Evolutionary conservation across 306 rosid species (phyloP), one percentile per base, ranked within the genome.

Genomic region (Sindora glabra): DNA sequence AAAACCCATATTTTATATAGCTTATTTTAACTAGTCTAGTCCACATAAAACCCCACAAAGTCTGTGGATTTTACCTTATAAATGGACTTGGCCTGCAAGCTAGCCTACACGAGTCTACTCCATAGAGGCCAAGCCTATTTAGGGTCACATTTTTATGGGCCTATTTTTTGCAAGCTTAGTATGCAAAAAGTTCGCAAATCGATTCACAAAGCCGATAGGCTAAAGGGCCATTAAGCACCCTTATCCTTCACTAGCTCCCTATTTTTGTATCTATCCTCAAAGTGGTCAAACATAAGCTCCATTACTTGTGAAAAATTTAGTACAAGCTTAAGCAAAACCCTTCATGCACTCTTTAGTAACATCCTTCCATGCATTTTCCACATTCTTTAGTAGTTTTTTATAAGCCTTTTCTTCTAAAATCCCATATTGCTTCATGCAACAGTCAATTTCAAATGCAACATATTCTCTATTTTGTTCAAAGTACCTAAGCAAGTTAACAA

Each of bases 391-490:
- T 2, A 86, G 44, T 17, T 8, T 18, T 0, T 10, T 1, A 3
- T 21, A 3, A 0, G 67, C 74, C 13, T 77, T 64, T 33, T 61
- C 67, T 5, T 65, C 42, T 1, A 61, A 13, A 5, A 16, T 42
- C 1, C 32, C 53, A 32, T 66, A n/a, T 17, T 79, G 69, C 10
- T 53, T 65, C 72, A 80, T 74, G 68, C 65, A 80, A 33, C 90
- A 77, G 42, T 83, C 83, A 0, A 80, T 44, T 0, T 60, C 67
- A 0, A 69, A 65, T 0, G 67, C 69, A 19, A 59, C 58, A 9
- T 83, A 80, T 12, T 48, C 71, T 45, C 89, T 42, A 26, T 77
- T 26, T 46, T 71, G 66, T 40, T 75, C 89, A 55, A 73, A 62
- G 76, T 68, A 15, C 6, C 3, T 11, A 17, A 18, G 7, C 1